Evolutionary conservation across 2,329 filamentous ascomycete genomes (phyloP), one percentile per base, ranked within the genome.

Genomic region (Ascochyta clinopodiicola): DNA sequence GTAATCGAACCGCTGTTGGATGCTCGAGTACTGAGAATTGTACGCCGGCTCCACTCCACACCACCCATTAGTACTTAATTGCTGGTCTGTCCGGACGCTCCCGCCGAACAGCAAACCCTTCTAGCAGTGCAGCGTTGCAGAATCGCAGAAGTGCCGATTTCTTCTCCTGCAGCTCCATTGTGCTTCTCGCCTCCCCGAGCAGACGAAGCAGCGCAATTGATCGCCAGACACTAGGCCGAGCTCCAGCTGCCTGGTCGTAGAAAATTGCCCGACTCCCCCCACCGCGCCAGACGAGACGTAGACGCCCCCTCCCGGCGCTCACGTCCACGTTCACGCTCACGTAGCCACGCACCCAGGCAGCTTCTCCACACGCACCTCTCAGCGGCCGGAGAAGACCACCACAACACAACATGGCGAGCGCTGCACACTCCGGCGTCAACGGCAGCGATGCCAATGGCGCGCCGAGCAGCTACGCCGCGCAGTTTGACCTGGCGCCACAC

Each of bases 401-500:
- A 15, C 59, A 56, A 61, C 40, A 69, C 65, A 72, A 24, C 57
- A 75, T 75, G 73, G 70, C 72, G 52, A 71, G 66, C 69, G 66
- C 62, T 61, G 61, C 64, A 61, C 60, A 64, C 51, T 63, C 68
- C 47, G 63, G 63, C 59, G 73, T 71, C 67, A 77, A 77, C 67
- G 78, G 76, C 68, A 63, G 74, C 66, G 52, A 56, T 56, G 70
- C 77, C 62, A 86, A 86, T 70, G 84, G 83, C 72, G 75, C 79
- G 47, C 77, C 79, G 52, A 84, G 84, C 72, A 87, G 88, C 51
- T 92, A 90, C 75, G 86, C 92, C 63, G 88, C 92, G 67, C 92
- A 90, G 80, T 87, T 91, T 82, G 88, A 90, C 64, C 79, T 99
- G 61, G 87, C 92, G 61, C 84, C 92, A 78, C 95, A 99, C 82